Evolutionary conservation across 768 basidiomycete species (phyloP).

Genomic region (Tulasnella sp.): DNA sequence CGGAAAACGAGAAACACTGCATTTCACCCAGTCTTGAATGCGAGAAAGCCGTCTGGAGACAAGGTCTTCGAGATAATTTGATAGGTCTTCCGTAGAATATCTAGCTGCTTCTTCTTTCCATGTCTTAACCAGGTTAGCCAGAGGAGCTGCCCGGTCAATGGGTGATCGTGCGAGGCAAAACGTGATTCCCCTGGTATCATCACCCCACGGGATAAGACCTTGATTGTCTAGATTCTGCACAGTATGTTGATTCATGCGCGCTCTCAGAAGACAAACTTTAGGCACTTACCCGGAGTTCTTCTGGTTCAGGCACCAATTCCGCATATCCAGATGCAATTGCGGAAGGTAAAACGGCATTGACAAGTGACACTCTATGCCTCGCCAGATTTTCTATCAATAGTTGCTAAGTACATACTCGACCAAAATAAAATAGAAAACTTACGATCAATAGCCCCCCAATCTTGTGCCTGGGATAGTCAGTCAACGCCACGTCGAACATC

Average conservation of each 20-base stretch:
- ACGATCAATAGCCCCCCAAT: slow-evolving; percentile 56
- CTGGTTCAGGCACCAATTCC: slow-evolving; percentile 34
- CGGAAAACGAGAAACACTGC: slow-evolving; percentile 39
- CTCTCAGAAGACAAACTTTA: no score
- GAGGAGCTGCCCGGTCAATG: slow-evolving; percentile 13
- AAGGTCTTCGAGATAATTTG: slow-evolving; percentile 29
- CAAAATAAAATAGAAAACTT: slow-evolving; percentile 23
- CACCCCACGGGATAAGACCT: slow-evolving; percentile 28
- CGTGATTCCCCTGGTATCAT: slow-evolving; percentile 24
- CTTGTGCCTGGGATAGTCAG: slow-evolving; percentile 20
- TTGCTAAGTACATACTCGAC: background rate
- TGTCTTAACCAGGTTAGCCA: background rate
- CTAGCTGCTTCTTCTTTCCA: slow-evolving; percentile 23
- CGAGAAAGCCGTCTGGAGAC: slow-evolving; percentile 34
- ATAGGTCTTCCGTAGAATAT: slow-evolving; percentile 35
- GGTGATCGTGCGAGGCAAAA: slow-evolving; percentile 26
- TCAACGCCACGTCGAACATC: background rate
- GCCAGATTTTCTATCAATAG: slow-evolving; percentile 23
- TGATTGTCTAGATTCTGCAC: slow-evolving; percentile 43
- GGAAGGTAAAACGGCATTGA: slow-evolving; percentile 29
- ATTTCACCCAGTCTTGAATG: slow-evolving; percentile 39
- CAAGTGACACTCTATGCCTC: slow-evolving; percentile 24
- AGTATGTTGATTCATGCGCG: no score
- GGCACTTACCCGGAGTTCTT: slow-evolving; percentile 37
- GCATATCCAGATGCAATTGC: slow-evolving; percentile 38